phyloP scores from a whole-genome alignment of 2,329 filamentous ascomycete genomes.

The Aspergillus sp. region DNA sequence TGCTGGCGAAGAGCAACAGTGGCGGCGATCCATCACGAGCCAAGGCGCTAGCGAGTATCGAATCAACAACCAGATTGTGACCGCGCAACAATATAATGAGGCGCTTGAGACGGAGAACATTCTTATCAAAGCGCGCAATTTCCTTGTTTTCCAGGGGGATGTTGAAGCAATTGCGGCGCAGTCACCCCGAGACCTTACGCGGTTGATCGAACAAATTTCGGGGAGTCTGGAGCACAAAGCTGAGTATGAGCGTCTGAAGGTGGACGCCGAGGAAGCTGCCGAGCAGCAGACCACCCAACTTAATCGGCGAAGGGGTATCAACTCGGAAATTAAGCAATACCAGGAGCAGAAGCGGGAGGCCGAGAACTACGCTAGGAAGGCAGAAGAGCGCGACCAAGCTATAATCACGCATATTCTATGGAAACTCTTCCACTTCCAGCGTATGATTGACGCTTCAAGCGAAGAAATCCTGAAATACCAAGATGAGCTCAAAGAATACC shows the following conservation, averaged over 20 bases:
- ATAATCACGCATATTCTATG: slow-evolving; percentile 90
- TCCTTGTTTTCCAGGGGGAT: slow-evolving; percentile 96
- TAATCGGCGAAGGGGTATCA: slow-evolving; percentile 83
- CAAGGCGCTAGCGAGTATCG: slow-evolving; percentile 88
- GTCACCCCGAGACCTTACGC: slow-evolving; percentile 84
- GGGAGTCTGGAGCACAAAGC: slow-evolving; percentile 90
- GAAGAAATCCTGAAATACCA: slow-evolving; percentile 87
- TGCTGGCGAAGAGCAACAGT: slow-evolving; percentile 85
- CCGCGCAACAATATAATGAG: slow-evolving; percentile 86
- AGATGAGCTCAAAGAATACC: slow-evolving; percentile 86
- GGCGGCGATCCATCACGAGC: slow-evolving; percentile 90
- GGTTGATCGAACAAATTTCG: slow-evolving; percentile 93
- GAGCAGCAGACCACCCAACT: slow-evolving; percentile 86
- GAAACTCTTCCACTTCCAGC: slow-evolving; percentile 95
- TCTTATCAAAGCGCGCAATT: slow-evolving; percentile 94
- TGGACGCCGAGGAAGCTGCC: slow-evolving; percentile 72
- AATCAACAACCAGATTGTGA: slow-evolving; percentile 87
- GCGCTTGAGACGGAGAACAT: slow-evolving; percentile 91
- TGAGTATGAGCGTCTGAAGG: slow-evolving; percentile 86
- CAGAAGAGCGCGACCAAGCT: slow-evolving; percentile 80
- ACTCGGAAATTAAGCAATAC: slow-evolving; percentile 96
- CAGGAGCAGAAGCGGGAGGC: slow-evolving; percentile 94
- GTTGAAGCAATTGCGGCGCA: slow-evolving; percentile 95
- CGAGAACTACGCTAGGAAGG: slow-evolving; percentile 85
- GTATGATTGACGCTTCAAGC: slow-evolving; percentile 83